Base-by-base conservation (phyloP, 2,329 filamentous ascomycete species). In the Colletotrichum liaoningense region DNA sequence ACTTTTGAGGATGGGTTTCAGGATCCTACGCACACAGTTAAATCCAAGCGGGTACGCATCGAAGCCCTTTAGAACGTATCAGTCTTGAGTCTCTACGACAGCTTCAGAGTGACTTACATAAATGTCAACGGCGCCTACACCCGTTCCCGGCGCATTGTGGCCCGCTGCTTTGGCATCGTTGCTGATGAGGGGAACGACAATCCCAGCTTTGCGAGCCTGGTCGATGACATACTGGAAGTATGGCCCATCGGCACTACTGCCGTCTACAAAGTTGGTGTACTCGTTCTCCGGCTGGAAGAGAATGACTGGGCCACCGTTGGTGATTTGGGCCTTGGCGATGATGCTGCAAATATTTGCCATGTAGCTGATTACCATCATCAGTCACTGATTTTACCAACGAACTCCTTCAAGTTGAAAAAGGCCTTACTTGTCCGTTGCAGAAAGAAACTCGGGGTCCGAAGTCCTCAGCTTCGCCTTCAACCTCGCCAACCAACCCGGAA, bases 241-340 rank as follows among this genome's bases (percentile, higher is more conserved):
- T 0, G 87, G 85, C 0, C 87, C 86, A 77, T 94, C 91, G 0
- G 92, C 92, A 12, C n/a, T 46, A 3, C 46, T 56, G 2, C 60
- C 60, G 11, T 38, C 11, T 7, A 30, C 46, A 75, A 93, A 94
- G 0, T 82, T 80, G 81, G 88, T 91, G 79, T 96, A 95, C 80
- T 97, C 94, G 75, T 97, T 97, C 80, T 97, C 94, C 0, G 93
- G 92, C 80, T 97, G 94, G 55, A 93, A 88, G 1, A 96, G 83
- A 73, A 97, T 94, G 8, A 97, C 88, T 0, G 94, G 94, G 0
- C 94, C 94, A 0, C 93, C 94, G 65, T 95, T 94, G 1, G 93
- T 96, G 78, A 97, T 95, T 77, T 97, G 94, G 0, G 90, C 91
- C 67, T 91, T 89, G 4, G 94, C 93, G 76, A 97, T 92, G 9